These are phyloP conservation scores for Ophiocordyceps unilateralis DNA, from an alignment of 2,329 filamentous ascomycete species.

Conservation along the genomic window DNA sequence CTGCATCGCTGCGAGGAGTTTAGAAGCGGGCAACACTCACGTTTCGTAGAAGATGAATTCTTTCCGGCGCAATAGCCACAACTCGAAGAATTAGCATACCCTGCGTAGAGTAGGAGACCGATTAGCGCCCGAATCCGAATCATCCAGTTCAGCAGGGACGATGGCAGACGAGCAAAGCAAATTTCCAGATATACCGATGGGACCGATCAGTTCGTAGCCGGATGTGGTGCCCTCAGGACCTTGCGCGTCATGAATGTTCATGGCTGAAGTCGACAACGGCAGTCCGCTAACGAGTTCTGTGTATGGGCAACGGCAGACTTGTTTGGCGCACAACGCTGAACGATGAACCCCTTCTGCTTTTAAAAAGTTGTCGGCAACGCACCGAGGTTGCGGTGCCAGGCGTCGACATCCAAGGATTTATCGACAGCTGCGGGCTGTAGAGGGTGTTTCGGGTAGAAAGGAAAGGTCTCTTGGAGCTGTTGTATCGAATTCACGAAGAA, in stretches of 20 bases:
- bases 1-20: neutral
- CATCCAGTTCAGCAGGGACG: too few species aligned
- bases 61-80: constrained; percentile 35
- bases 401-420: too few species aligned
- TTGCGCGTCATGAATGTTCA: neutral
- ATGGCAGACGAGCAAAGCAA: too few species aligned
- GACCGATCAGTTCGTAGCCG: constrained; percentile 27
- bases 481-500: too few species aligned
- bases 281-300: neutral
- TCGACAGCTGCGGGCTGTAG: too few species aligned
- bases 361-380: too few species aligned
- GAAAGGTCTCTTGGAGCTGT: too few species aligned
- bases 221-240: constrained; percentile 17
- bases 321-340: too few species aligned
- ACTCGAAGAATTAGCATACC: constrained; percentile 32
- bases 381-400: too few species aligned
- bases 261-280: neutral
- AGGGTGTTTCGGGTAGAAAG: too few species aligned
- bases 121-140: neutral
- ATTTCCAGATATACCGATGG: constrained; percentile 31
- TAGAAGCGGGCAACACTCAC: constrained; percentile 10
- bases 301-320: too few species aligned
- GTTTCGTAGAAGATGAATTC: constrained; percentile 33
- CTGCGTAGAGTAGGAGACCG: constrained; percentile 10
- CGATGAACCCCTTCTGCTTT: too few species aligned